Conservation (phyloP, 768 basidiomycete species). For the Fomitopsis pulvina region DNA sequence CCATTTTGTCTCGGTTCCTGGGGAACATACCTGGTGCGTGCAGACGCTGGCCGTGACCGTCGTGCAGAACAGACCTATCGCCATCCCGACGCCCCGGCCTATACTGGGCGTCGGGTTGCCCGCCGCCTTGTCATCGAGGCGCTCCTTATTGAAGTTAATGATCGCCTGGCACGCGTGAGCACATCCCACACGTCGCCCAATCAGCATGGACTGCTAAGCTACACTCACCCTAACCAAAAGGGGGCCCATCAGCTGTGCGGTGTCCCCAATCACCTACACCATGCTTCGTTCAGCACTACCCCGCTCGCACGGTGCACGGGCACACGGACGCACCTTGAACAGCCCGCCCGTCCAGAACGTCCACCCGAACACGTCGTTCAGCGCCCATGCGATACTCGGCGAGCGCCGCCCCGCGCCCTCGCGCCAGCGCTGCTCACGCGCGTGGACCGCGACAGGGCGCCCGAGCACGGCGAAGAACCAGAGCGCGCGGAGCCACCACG, state of each 20-base stretch:
- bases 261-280: conserved; percentile 52
- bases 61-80: conserved; percentile 43
- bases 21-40: conserved; percentile 49
- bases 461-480: conserved; percentile 33
- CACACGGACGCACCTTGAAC: conserved; percentile 39
- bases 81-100: conserved; percentile 55
- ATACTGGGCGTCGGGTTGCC: conserved; percentile 29
- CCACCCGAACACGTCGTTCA: conserved; percentile 53
- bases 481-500: conserved; percentile 27
- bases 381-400: conserved; percentile 50
- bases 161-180: conserved; percentile 34
- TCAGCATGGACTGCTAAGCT: not conserved
- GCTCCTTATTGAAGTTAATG: conserved; percentile 52
- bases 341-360: conserved; percentile 59
- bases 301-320: not conserved
- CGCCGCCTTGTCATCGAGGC: conserved; percentile 33
- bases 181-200: not conserved
- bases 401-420: conserved; percentile 36
- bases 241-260: conserved; percentile 55
- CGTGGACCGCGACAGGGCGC: conserved; percentile 17
- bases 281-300: not conserved
- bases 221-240: conserved; percentile 46
- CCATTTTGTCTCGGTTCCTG: not conserved
- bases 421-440: conserved; percentile 39
- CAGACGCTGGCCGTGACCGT: conserved; percentile 48